These are phyloP conservation scores for Peronospora belbahrii DNA, from an alignment of 352 stramenopile genomes.

Conservation along the genomic window DNA sequence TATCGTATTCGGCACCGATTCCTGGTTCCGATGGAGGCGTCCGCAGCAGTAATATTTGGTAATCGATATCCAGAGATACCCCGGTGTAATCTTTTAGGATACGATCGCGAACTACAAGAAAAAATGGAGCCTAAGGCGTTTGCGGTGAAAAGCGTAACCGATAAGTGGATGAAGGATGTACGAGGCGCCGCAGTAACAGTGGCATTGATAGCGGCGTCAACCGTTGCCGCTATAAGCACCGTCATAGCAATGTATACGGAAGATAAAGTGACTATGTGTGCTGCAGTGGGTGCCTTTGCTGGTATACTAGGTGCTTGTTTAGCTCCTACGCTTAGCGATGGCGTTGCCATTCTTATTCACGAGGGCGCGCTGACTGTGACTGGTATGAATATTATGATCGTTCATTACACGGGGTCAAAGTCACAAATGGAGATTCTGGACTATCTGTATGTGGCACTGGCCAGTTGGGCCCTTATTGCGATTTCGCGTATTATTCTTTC, in stretches of 20 bases:
- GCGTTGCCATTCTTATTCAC: conserved; percentile 40
- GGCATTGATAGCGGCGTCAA: conserved; percentile 11
- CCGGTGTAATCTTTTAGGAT: conserved; percentile 6
- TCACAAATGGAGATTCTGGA: conserved; percentile 43
- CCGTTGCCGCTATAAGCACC: conserved; percentile 5
- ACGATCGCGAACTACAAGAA: conserved; percentile 16
- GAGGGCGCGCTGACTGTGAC: conserved; percentile 44
- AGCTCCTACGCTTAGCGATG: conserved; percentile 29
- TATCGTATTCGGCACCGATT: conserved; percentile 57
- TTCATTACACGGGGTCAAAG: conserved; percentile 31
- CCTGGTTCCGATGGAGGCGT: conserved; percentile 26
- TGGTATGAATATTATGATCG: conserved; percentile 53
- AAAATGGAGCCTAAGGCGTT: conserved; percentile 23
- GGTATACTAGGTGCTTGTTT: conserved; percentile 37
- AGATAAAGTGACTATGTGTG: conserved; percentile 23
- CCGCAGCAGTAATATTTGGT: conserved; percentile 9
- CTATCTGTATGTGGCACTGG: conserved; percentile 49
- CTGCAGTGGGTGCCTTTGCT: conserved; percentile 19
- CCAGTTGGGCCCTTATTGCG: conserved; percentile 40
- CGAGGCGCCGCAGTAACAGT: conserved; percentile 2
- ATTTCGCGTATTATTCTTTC: conserved; percentile 50
- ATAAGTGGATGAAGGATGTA: conserved; percentile 17
- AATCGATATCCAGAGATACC: conserved; percentile 11
- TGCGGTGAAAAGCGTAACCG: conserved; percentile 25
- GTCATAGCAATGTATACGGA: conserved; percentile 19